Evolutionary conservation across 1,284 basidiomycete species (phyloP).

Genomic region (Puccinia horiana): DNA sequence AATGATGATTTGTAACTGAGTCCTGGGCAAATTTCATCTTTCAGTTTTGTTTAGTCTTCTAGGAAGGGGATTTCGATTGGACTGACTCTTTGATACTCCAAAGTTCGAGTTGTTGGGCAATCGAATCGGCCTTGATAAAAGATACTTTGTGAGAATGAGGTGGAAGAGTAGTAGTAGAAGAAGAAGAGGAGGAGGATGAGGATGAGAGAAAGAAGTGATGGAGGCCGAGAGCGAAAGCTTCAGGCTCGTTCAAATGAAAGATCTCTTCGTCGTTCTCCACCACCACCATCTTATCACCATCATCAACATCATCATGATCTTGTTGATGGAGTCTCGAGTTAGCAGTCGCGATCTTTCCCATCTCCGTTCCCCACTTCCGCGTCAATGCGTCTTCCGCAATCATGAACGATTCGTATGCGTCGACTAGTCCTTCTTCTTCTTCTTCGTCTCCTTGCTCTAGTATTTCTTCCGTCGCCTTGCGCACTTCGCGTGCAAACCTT

Average conservation of each 20-base stretch:
- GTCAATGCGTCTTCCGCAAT: constrained; percentile 33
- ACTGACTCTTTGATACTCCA: constrained; percentile 41
- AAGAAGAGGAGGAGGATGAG: neutral
- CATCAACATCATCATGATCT: neutral
- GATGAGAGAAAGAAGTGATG: neutral
- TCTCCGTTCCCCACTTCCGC: constrained; percentile 26
- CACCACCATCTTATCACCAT: neutral
- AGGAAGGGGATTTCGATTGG: too few species aligned
- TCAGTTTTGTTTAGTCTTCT: too few species aligned
- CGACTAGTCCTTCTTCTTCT: neutral
- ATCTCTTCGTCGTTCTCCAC: constrained; percentile 38
- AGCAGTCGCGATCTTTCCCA: neutral
- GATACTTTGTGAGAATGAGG: constrained; percentile 10
- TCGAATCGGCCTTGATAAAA: constrained; percentile 33
- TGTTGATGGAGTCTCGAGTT: neutral
- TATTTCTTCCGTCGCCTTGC: neutral
- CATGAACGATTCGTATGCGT: constrained; percentile 28
- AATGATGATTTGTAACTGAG: constrained; percentile 37
- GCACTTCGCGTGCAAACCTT: neutral
- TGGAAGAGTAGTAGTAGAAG: too few species aligned
- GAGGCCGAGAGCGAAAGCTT: constrained; percentile 5
- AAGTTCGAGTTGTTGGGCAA: constrained; percentile 19
- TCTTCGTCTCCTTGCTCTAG: constrained; percentile 5
- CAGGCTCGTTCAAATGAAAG: constrained; percentile 36
- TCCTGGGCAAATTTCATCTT: neutral